Evolutionary conservation across 345 rosid genomes (phyloP).

Genomic region (Aquilaria yunnanensis): DNA sequence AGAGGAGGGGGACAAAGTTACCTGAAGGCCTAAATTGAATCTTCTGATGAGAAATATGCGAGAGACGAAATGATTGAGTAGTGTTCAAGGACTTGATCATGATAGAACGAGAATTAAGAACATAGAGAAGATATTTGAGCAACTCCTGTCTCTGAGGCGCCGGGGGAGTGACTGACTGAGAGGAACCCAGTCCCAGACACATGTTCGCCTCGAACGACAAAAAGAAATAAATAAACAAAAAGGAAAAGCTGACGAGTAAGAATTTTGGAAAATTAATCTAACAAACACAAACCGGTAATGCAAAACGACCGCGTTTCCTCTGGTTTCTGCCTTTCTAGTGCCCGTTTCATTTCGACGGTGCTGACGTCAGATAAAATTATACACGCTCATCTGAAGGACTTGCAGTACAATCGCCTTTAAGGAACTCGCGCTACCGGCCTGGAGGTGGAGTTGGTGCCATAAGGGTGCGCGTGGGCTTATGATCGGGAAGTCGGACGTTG

Average conservation of each 20-base stretch:
- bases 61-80: no score
- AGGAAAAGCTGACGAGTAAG: background rate
- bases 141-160: background rate
- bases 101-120: slow-evolving; percentile 8
- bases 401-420: no score
- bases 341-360: no score
- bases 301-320: slow-evolving; percentile 15
- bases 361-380: no score
- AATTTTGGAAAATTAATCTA: background rate
- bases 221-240: background rate
- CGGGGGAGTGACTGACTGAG: slow-evolving; percentile 10
- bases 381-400: no score
- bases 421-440: no score
- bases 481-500: no score
- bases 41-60: no score
- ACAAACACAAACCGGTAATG: background rate
- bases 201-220: background rate
- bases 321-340: background rate
- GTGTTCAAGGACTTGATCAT: no score
- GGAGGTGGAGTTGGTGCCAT: slow-evolving; percentile 1
- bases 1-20: background rate
- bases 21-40: no score
- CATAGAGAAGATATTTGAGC: background rate
- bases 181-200: background rate
- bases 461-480: slow-evolving; percentile 1